Conservation (phyloP, 345 rosid species). For the Lepidium sativum region DNA sequence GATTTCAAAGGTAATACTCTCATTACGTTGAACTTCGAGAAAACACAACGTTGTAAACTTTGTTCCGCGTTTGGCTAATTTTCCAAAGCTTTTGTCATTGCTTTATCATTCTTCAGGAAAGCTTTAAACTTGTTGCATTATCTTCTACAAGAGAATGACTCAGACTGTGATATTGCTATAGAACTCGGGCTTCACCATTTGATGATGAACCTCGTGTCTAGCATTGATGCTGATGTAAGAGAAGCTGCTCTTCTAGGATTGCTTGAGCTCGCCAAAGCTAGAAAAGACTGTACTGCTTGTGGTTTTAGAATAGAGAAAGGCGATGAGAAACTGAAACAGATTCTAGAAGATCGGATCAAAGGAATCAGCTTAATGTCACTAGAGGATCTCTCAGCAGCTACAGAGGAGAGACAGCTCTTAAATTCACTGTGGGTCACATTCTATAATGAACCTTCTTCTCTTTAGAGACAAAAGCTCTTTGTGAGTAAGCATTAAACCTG, state of each 20-base stretch:
- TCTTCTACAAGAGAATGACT: conserved; percentile 56
- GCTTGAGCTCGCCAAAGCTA: conserved; percentile 50
- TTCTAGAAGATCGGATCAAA: conserved; percentile 58
- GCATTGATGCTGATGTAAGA: conserved; percentile 54
- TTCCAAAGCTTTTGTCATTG: neutral
- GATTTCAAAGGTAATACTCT: conserved; percentile 61
- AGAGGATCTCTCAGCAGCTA: conserved; percentile 63
- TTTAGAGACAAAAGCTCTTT: conserved; percentile 47
- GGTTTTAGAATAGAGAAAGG: conserved; percentile 32
- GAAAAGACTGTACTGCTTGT: conserved; percentile 17
- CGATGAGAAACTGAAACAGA: conserved; percentile 44
- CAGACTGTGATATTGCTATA: conserved; percentile 44
- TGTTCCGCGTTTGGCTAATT: neutral
- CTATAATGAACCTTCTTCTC: conserved; percentile 50
- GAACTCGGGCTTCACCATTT: conserved; percentile 58
- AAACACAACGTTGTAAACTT: neutral
- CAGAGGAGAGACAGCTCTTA: conserved; percentile 66
- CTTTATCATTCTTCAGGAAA: conserved; percentile 46
- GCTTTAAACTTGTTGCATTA: conserved; percentile 78
- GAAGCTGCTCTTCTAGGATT: conserved; percentile 73
- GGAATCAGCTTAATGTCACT: conserved; percentile 52
- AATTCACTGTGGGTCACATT: conserved; percentile 61
- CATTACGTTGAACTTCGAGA: neutral
- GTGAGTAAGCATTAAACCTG: neutral
- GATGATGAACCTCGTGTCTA: conserved; percentile 67